phyloP scores from a whole-genome alignment of 495 filamentous ascomycete species.

The Penicillium parvum region DNA sequence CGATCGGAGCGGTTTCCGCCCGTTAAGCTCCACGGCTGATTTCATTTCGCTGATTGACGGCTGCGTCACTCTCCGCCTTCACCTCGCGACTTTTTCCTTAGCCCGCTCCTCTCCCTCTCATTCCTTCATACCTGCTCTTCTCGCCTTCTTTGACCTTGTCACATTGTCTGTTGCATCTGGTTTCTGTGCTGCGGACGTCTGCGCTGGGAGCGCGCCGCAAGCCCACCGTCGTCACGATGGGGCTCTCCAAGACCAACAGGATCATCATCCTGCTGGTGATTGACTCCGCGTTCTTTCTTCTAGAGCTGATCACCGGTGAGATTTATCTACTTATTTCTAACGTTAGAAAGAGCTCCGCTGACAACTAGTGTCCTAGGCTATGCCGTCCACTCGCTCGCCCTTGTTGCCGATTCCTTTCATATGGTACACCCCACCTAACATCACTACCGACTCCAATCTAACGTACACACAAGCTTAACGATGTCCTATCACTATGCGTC shows the following conservation, averaged over 20 bases:
- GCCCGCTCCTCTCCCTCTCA: background rate
- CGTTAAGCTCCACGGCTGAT: background rate
- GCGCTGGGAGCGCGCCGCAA: slow-evolving; percentile 30
- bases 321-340: background rate
- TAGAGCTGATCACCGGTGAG: slow-evolving; percentile 76
- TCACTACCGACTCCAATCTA: slow-evolving; percentile 1
- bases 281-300: slow-evolving; percentile 80
- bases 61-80: slow-evolving; percentile 2
- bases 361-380: slow-evolving; percentile 50
- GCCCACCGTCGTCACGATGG: slow-evolving; percentile 52
- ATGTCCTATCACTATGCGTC: slow-evolving; percentile 89
- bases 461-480: slow-evolving; percentile 59
- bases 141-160: background rate
- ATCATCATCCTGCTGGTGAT: slow-evolving; percentile 91
- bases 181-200: slow-evolving; percentile 9
- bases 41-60: too few species aligned
- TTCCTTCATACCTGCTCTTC: background rate
- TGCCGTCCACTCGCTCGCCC: slow-evolving; percentile 79
- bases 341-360: slow-evolving; percentile 3
- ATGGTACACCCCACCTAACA: slow-evolving; percentile 61
- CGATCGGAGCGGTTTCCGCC: slow-evolving; percentile 17
- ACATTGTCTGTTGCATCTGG: background rate
- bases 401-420: slow-evolving; percentile 96
- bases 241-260: slow-evolving; percentile 84
- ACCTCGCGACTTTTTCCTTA: slow-evolving; percentile 6